Evolutionary conservation across 768 basidiomycete species (phyloP).

Genomic region (Dendrothele bispora): DNA sequence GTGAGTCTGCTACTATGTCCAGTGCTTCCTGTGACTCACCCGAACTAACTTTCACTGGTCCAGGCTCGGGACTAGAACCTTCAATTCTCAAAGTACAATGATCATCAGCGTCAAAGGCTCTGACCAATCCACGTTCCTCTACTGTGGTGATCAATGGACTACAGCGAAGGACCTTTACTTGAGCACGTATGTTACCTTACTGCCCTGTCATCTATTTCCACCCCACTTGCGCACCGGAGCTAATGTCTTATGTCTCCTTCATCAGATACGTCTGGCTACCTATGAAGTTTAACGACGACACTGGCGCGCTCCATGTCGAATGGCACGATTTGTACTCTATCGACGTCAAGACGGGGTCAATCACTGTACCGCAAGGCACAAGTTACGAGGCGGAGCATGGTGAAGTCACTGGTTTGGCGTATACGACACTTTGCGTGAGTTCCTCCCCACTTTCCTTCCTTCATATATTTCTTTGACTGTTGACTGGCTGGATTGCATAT

Average conservation of each 20-base stretch:
- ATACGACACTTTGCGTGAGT: constrained; percentile 23
- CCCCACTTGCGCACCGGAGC: neutral
- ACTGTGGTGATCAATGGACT: constrained; percentile 10
- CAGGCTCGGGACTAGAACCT: constrained; percentile 6
- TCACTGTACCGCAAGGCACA: constrained; percentile 17
- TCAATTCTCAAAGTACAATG: constrained; percentile 10
- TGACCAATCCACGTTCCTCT: constrained; percentile 6
- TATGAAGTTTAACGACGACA: constrained; percentile 21
- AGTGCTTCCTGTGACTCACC: neutral
- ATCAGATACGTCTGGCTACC: constrained; percentile 29
- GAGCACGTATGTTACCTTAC: constrained; percentile 1
- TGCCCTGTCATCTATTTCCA: too few relatives aligned
- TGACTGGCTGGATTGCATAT: neutral
- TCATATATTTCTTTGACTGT: neutral
- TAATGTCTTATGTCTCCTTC: too few relatives aligned
- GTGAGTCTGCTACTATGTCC: constrained; percentile 9
- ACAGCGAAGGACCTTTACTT: constrained; percentile 3
- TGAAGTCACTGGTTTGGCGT: constrained; percentile 16
- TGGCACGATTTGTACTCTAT: constrained; percentile 25
- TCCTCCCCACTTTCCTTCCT: too few relatives aligned
- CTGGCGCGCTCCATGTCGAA: constrained; percentile 20
- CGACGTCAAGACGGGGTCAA: constrained; percentile 19
- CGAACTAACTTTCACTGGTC: neutral
- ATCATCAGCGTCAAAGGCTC: constrained; percentile 8
- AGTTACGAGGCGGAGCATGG: constrained; percentile 23